Evolutionary conservation across 306 rosid genomes (phyloP).

Genomic region (Vigna unguiculata): DNA sequence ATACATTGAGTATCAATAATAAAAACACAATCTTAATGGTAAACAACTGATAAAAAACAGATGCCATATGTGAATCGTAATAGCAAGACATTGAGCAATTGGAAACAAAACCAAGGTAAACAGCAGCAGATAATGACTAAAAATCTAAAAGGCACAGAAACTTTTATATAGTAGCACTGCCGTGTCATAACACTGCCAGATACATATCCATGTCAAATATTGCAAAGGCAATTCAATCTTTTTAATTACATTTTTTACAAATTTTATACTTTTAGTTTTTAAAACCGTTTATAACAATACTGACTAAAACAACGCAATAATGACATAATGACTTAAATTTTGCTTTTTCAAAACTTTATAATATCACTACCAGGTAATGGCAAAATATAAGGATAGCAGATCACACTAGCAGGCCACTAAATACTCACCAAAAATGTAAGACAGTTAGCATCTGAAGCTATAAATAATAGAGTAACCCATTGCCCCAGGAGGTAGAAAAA

Average conservation of each 20-base stretch:
- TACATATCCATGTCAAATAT: background rate
- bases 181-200: background rate
- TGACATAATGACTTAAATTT: no score
- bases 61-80: background rate
- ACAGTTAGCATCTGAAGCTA: no score
- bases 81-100: background rate
- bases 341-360: background rate
- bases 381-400: no score
- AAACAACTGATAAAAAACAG: background rate
- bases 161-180: background rate
- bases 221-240: background rate
- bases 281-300: background rate
- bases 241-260: background rate
- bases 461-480: no score
- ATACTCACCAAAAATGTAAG: no score
- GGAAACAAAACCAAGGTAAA: background rate
- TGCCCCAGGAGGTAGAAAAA: no score
- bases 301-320: background rate
- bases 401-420: no score
- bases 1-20: background rate
- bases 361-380: no score
- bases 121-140: background rate
- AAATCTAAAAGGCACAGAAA: background rate
- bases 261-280: background rate
- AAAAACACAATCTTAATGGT: constrained; percentile 7